These are phyloP conservation scores for Leptoxyphium fumago DNA, from an alignment of 2,329 filamentous ascomycete genomes.

Conservation along the genomic window DNA sequence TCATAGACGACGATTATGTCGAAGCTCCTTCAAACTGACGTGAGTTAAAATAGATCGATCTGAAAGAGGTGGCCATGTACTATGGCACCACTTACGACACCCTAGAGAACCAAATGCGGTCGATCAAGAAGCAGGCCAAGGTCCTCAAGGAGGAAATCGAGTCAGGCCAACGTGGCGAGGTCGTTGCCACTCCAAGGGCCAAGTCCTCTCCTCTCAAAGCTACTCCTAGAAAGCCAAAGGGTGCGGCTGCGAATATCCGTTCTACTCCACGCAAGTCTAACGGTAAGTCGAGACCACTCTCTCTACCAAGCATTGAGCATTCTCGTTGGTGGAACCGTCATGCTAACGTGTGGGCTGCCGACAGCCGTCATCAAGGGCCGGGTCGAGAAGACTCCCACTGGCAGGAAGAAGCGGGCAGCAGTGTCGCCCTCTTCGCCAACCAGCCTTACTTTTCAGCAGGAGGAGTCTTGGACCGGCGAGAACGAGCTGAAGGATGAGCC, in stretches of 20 bases:
- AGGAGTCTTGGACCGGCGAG: too few species aligned
- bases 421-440: too few species aligned
- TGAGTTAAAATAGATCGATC: slow-evolving; percentile 26
- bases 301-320: too few species aligned
- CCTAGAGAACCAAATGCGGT: slow-evolving; percentile 32
- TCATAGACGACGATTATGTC: neutral
- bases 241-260: too few species aligned
- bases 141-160: slow-evolving; percentile 18
- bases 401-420: too few species aligned
- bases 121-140: slow-evolving; percentile 27
- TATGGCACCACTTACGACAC: slow-evolving; percentile 35
- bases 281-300: too few species aligned
- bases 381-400: neutral
- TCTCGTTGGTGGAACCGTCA: too few species aligned
- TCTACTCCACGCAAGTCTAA: too few species aligned
- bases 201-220: neutral
- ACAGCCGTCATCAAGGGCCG: neutral
- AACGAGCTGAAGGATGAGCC: too few species aligned
- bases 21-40: neutral
- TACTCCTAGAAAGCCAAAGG: slow-evolving; percentile 9
- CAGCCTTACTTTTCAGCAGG: too few species aligned
- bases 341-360: too few species aligned
- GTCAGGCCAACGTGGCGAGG: slow-evolving; percentile 4
- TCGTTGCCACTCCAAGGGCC: slow-evolving; percentile 2
- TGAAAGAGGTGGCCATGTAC: slow-evolving; percentile 26